Percentiles rank a stretch among this genome's conserved stretches.
Evolutionary conservation across 805 yeast species (phyloP).

Genomic region (Komagataella mondaviorum): DNA sequence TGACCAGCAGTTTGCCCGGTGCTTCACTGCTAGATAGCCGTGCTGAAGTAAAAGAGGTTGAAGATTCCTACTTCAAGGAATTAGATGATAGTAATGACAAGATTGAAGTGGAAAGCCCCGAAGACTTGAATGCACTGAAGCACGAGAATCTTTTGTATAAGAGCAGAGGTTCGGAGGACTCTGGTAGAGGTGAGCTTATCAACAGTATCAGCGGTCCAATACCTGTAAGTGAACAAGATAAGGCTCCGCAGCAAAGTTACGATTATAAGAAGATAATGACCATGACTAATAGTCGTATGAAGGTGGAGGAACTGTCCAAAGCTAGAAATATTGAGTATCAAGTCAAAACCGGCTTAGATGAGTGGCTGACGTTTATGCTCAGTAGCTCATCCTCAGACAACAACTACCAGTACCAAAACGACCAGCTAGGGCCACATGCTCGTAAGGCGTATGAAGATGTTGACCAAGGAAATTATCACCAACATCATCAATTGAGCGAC

Average conservation of each 20-base stretch:
- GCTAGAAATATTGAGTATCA: conserved; percentile 26
- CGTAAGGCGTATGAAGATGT: conserved; percentile 53
- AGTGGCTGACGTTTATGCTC: conserved; percentile 33
- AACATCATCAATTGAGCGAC: conserved; percentile 20
- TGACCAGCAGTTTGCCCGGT: conserved; percentile 9
- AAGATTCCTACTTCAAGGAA: conserved; percentile 16
- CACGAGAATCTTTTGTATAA: conserved; percentile 3
- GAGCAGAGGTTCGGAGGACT: conserved; percentile 7
- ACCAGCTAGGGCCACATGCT: conserved; percentile 34
- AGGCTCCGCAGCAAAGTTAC: conserved; percentile 17
- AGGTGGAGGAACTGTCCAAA: conserved; percentile 23
- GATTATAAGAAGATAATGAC: conserved; percentile 28
- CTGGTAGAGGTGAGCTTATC: conserved; percentile 2
- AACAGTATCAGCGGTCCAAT: conserved; percentile 8
- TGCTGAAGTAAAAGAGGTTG: conserved; percentile 10
- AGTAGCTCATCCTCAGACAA: conserved; percentile 20
- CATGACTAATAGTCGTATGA: conserved; percentile 25
- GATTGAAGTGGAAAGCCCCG: not conserved
- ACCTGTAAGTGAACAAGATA: conserved; percentile 1
- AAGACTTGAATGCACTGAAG: not conserved
- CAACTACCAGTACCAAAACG: conserved; percentile 17
- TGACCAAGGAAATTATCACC: conserved; percentile 22
- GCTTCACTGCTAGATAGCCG: conserved; percentile 23
- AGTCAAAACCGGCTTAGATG: conserved; percentile 36
- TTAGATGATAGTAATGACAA: not conserved